Conservation (phyloP, 75 land plant genomes). For the Picea sitchensis region DNA sequence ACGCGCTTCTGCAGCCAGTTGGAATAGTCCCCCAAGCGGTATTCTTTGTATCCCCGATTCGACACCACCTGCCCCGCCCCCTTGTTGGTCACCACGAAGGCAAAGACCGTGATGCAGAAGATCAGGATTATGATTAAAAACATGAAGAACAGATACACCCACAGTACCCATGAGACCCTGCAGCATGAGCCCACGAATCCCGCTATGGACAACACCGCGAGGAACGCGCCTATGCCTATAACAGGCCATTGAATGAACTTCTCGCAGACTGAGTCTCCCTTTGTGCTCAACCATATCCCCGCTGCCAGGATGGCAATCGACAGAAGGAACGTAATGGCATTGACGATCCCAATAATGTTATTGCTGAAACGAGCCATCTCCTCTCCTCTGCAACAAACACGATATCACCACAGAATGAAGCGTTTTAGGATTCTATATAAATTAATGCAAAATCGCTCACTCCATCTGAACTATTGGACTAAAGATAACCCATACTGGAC, state of each 20-base stretch:
- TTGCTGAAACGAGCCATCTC: slow-evolving; percentile 35
- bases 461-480: too few relatives aligned
- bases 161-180: slow-evolving; percentile 18
- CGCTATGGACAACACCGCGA: slow-evolving; percentile 18
- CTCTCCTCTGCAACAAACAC: background rate
- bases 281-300: too few relatives aligned
- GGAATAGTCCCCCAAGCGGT: slow-evolving; percentile 30
- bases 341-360: slow-evolving; percentile 38
- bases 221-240: slow-evolving; percentile 28
- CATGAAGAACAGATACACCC: slow-evolving; percentile 21
- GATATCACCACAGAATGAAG: too few relatives aligned
- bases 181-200: slow-evolving; percentile 30
- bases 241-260: slow-evolving; percentile 25
- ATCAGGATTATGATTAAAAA: slow-evolving; percentile 21
- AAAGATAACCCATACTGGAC: too few relatives aligned
- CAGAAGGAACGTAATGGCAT: slow-evolving; percentile 20
- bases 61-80: slow-evolving; percentile 32
- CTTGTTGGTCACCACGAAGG: slow-evolving; percentile 35
- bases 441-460: too few relatives aligned
- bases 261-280: slow-evolving; percentile 13
- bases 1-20: slow-evolving; percentile 25
- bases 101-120: slow-evolving; percentile 24
- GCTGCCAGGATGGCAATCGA: background rate
- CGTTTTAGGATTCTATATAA: too few relatives aligned
- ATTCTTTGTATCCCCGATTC: slow-evolving; percentile 25